A percentile compares a stretch with the other conserved stretches of the same genome.
phyloP scores from a whole-genome alignment of 306 rosid genomes.

The Lotus japonicus region DNA sequence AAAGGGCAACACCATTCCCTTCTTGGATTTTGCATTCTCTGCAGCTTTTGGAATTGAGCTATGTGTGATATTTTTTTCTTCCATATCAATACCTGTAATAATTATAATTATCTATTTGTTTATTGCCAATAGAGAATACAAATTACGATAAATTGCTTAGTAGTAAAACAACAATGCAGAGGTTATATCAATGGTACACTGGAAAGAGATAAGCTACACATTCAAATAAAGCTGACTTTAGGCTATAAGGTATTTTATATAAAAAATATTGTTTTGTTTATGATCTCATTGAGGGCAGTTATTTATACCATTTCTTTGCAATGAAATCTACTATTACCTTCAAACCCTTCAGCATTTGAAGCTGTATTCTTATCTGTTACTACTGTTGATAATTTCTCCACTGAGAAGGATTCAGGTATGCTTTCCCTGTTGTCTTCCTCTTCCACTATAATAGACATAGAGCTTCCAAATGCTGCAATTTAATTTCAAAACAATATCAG shows the following conservation, averaged over 20 bases:
- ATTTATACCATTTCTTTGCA: background rate
- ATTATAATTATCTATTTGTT: background rate
- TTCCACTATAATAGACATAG: slow-evolving; percentile 42
- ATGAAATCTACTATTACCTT: slow-evolving; percentile 26
- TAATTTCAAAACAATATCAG: slow-evolving; percentile 4
- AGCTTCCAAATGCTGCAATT: slow-evolving; percentile 51
- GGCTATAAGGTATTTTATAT: background rate
- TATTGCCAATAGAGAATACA: background rate
- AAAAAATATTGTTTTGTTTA: background rate
- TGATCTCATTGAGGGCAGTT: background rate
- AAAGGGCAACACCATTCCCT: slow-evolving; percentile 48
- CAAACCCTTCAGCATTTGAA: slow-evolving; percentile 16
- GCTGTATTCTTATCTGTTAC: background rate
- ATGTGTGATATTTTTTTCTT: slow-evolving; percentile 16
- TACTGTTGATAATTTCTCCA: background rate
- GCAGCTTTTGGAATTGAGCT: slow-evolving; percentile 18
- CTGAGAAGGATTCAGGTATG: slow-evolving; percentile 10
- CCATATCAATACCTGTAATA: slow-evolving; percentile 18
- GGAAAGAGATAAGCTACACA: background rate
- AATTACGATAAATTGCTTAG: background rate
- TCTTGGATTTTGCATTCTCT: slow-evolving; percentile 15
- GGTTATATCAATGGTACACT: background rate
- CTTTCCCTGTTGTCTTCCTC: slow-evolving; percentile 24
- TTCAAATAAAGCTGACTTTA: background rate
- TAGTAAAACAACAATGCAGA: background rate